These are phyloP conservation scores for Skeletonema menzelii DNA, from an alignment of 108 stramenopile species.

Conservation along the genomic window DNA sequence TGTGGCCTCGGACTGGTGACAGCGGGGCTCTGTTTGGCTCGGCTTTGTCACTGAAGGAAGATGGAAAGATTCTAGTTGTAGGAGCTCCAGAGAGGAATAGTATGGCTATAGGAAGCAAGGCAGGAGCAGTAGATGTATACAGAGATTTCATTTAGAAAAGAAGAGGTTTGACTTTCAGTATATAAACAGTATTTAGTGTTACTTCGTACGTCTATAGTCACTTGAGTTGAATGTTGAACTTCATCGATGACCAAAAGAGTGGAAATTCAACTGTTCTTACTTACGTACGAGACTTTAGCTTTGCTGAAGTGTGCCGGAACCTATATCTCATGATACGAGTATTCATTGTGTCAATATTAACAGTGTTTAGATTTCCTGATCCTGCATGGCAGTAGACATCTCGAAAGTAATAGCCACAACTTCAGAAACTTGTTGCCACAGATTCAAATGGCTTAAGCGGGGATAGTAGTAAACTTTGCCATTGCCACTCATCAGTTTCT, in stretches of 20 bases:
- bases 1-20: neutral
- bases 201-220: no score
- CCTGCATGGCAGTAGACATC: neutral
- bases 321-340: no score
- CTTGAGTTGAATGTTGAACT: no score
- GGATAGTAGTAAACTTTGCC: slow-evolving; percentile 17
- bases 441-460: slow-evolving; percentile 14
- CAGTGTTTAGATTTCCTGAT: no score
- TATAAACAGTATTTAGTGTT: no score
- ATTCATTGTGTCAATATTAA: no score
- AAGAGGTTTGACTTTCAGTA: neutral
- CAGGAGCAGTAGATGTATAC: neutral
- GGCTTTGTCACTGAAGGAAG: neutral
- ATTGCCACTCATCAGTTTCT: neutral
- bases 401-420: slow-evolving; percentile 11
- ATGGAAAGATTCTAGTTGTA: neutral
- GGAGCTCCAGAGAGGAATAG: neutral
- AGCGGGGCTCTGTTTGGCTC: neutral
- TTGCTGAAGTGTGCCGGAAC: no score
- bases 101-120: neutral
- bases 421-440: slow-evolving; percentile 15
- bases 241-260: no score
- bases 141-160: neutral
- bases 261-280: no score
- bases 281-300: no score